Percentiles rank a stretch among this genome's conserved stretches.
Evolutionary conservation across 2,329 filamentous ascomycete genomes (phyloP).

Genomic region (Aspergillus intermedius): DNA sequence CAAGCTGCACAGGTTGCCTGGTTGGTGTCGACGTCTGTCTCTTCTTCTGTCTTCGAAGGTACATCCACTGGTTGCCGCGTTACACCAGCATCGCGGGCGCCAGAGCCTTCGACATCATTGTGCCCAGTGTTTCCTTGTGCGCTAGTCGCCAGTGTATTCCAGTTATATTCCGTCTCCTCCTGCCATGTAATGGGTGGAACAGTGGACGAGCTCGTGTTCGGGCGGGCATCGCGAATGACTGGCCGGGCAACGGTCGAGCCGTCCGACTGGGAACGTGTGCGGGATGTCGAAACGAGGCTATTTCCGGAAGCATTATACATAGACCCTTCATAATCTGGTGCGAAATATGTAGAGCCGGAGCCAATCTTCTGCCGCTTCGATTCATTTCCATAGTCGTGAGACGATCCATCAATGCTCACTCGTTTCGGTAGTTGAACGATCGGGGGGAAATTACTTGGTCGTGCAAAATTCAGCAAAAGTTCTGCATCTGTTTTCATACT

Average conservation of each 20-base stretch:
- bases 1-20: conserved; percentile 53
- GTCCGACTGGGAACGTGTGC: conserved; percentile 37
- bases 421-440: conserved; percentile 18
- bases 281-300: conserved; percentile 23
- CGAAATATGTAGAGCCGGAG: conserved; percentile 11
- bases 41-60: conserved; percentile 24
- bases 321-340: conserved; percentile 13
- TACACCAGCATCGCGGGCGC: conserved; percentile 2
- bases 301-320: conserved; percentile 9
- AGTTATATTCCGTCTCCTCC: conserved; percentile 18
- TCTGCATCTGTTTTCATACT: conserved; percentile 45
- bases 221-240: conserved; percentile 27
- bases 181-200: conserved; percentile 30
- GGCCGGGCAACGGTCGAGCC: conserved; percentile 36
- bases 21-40: conserved; percentile 19
- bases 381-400: conserved; percentile 16
- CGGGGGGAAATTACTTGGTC: conserved; percentile 31
- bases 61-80: conserved; percentile 10
- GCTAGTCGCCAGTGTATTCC: conserved; percentile 11
- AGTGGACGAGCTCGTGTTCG: conserved; percentile 34
- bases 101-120: conserved; percentile 6
- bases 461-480: conserved; percentile 41
- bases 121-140: conserved; percentile 7
- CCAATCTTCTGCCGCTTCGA: conserved; percentile 17
- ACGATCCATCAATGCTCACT: conserved; percentile 27